Base-by-base conservation (phyloP, 1,284 basidiomycete species). In the Boletus subluridellus region DNA sequence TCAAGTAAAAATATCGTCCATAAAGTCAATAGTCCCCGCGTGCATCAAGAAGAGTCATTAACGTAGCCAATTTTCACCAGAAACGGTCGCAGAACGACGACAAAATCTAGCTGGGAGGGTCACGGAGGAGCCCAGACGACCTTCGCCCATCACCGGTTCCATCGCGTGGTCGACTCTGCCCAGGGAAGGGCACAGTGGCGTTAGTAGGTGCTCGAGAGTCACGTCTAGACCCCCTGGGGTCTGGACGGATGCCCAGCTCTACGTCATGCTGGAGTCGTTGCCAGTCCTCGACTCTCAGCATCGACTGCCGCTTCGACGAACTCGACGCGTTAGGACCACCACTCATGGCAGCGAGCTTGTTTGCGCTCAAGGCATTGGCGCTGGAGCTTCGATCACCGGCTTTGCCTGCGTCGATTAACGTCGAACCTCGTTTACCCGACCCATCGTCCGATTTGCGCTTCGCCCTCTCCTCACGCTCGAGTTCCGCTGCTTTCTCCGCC, bases 221-320 rank as follows among this genome's bases (percentile, higher is more conserved):
- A 45, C 72, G 77, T 66, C 66, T 71, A 53, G 69, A 66, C 21
- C 67, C 65, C 58, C 64, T 68, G 26, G 63, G 61, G 53, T 72
- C 62, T 2, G 70, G 62, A 1, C 70, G 73, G 44, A 73, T 15
- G 15, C 70, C 70, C 12, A 75, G 45, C 55, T 79, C 79, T 42
- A 74, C 74, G 49, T 83, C 81, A 56, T 83, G 77, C 68, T 90
- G 89, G 66, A 84, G 80, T 61, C 81, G 81, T 71, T 89, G 86
- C 89, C 90, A 92, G 66, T 90, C 89, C 69, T 90, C 87, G 38
- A 92, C 90, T 70, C 90, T 90, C 77, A 90, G 73, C 69, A 80
- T 83, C 47, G 89, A 90, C 71, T 85, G 69, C 49, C 87, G 82
- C 67, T 82, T 84, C 51, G 86, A 83, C 32, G 85, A 78, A 45